Evolutionary conservation across 2,329 filamentous ascomycete species (phyloP), one percentile per base, ranked within the genome.

Genomic region (Talaromyces atroroseus): DNA sequence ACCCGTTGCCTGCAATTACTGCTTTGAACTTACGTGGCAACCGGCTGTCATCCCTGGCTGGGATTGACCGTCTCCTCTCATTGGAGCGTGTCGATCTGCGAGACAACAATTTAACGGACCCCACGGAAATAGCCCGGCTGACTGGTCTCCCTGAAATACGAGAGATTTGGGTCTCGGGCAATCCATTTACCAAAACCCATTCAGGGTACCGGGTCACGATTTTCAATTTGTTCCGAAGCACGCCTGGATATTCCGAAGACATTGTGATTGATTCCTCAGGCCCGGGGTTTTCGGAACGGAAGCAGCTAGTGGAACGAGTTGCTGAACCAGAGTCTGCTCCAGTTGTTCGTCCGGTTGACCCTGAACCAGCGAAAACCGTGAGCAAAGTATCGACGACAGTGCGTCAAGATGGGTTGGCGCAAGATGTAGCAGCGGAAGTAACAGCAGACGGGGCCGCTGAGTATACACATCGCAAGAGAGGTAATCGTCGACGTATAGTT

Each of bases 221-320:
- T 60, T 96, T 99, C 83, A 99, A 97, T 66, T 80, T 97, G 2
- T 99, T 99, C 79, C 85, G 94, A 61, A 86, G 84, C 58, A 91
- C 90, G 0, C 90, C 92, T 11, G 94, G 94, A 5, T 95, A 94
- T 66, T 88, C 86, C 0, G 89, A 96, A 62, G 94, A 99, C 67
- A 85, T 97, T 58, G 79, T 90, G 47, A 92, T 99, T 64, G 94
- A 99, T 69, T 86, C 88, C 2, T 83, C 84, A 34, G 87, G 87
- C 0, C 92, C 94, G 1, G 87, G 82, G n/a, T 95, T 90, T 66
- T 82, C 85, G 16, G 94, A 99, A 76, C 86, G 85, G 68, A 90
- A 90, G 65, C 87, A 89, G 62, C 80, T 99, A 45, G 82, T 92
- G 5, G 92, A 96, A 51, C 85, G 92, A 48, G 89, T 81, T 11